Base-by-base conservation (phyloP, 306 rosid genomes). In the Elaeagnus macrophylla region DNA sequence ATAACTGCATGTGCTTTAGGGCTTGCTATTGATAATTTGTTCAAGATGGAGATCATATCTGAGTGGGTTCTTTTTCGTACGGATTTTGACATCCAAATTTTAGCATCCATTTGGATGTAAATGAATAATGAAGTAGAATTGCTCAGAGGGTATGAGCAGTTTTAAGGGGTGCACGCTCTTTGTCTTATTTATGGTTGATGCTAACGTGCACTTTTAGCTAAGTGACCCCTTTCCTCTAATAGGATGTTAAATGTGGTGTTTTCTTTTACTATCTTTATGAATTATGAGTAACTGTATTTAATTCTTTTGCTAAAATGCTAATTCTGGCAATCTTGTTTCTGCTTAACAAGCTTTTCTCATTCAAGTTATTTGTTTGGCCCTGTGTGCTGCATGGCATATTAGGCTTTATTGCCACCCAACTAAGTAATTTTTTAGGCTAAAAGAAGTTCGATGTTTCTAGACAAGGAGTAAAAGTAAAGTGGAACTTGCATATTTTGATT, bases 81-180 rank as follows among this genome's bases (percentile, higher is more conserved):
- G 49, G 49, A 10, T 39, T 6, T 42, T 12, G 66, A 15, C 12
- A 16, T 35, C 36, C 53, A 55, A 63, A 32, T 54, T 59, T 39
- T 51, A 54, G 42, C 39, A 14, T 37, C 42, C 40, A 40, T 17
- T 53, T 65, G 62, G 3, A 20, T 16, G 51, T 15, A 14, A 62
- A 44, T 40, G 76, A 59, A 32, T 12, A 37, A 14, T 7, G 32
- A 55, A 38, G 57, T 35, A 43, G 7, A 10, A 49, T 19, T 39
- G 36, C 15, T 51, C 56, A n/a, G 61, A 61, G 58, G 64, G 45
- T 63, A 17, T 47, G 65, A 57, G 45, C 51, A 20, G 39, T 49
- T 72, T 78, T 79, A 81, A 79, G 84, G 54, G 37, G 3, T 50
- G 53, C 75, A 65, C 62, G 72, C 37, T 18, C 62, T 15, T 51